phyloP scores from a whole-genome alignment of 768 basidiomycete species.

The Hysterangium stoloniferum region DNA sequence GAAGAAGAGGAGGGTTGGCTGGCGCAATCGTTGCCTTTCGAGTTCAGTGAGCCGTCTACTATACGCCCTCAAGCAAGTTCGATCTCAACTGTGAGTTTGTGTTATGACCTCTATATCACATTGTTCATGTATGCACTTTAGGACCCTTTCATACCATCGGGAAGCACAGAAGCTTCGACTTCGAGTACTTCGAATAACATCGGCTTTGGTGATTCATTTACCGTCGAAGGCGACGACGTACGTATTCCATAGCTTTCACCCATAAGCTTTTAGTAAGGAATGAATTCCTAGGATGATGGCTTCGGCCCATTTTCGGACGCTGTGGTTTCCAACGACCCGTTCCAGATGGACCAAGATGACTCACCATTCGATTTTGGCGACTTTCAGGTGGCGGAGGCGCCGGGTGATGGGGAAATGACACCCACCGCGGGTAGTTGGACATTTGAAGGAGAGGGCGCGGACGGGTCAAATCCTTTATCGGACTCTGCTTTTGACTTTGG shows the following conservation, averaged over 20 bases:
- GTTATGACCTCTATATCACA: not conserved
- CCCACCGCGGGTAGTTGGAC: conserved; percentile 69
- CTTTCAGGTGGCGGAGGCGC: conserved; percentile 47
- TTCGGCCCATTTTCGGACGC: conserved; percentile 79
- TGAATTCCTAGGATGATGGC: conserved; percentile 40
- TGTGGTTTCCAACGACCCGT: conserved; percentile 37
- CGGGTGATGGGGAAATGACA: conserved; percentile 39
- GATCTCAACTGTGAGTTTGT: conserved; percentile 25
- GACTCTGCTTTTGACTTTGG: not conserved
- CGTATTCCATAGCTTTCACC: conserved; percentile 14
- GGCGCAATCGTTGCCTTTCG: conserved; percentile 61
- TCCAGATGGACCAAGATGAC: conserved; percentile 52
- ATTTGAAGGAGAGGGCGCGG: conserved; percentile 25
- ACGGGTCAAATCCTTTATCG: not conserved
- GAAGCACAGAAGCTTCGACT: conserved; percentile 6
- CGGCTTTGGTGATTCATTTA: conserved; percentile 25
- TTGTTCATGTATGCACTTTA: conserved; percentile 13
- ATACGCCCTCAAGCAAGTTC: conserved; percentile 37
- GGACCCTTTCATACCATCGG: conserved; percentile 24
- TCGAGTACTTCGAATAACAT: conserved; percentile 12
- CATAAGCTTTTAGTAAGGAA: not conserved
- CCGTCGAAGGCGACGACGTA: conserved; percentile 46
- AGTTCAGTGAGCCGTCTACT: conserved; percentile 41
- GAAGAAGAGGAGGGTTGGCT: conserved; percentile 83
- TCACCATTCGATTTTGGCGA: conserved; percentile 75